Base-by-base conservation (phyloP, 1,284 basidiomycete genomes). In the Fomitopsis palustris region DNA sequence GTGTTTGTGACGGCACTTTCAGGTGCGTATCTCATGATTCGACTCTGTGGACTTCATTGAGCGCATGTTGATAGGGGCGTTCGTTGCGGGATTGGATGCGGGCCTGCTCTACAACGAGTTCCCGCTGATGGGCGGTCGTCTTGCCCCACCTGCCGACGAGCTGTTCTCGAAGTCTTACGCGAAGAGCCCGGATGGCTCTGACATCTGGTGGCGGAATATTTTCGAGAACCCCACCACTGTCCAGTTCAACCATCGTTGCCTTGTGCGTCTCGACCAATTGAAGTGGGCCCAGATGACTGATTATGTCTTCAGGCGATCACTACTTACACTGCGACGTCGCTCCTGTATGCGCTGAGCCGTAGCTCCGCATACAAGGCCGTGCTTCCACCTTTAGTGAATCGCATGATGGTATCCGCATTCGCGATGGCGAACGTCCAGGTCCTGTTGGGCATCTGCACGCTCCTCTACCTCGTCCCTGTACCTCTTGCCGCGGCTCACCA, bases 161-260 rank as follows among this genome's bases (percentile, higher is more conserved):
- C 82, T 99, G 23, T 85, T 97, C 70, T 86, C 91, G 41, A 71
- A 81, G 23, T 79, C 79, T n/a, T 97, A 94, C 73, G 84, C 88
- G 10, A 85, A 86, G 74, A 81, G 71, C 39, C 67, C 74, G 0
- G 90, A 93, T 70, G 78, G 82, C 63, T 85, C 84, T 4, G 93
- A 96, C 69, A 70, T 85, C 16, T 95, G 90, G 87, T 93, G 94
- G 90, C 81, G 96, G 60, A 99, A 98, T 74, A 79, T 98, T 54
- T 86, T 97, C 62, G 96, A 98, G 75, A 99, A 99, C 72, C 97
- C 97, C 4, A 96, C 93, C 9, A 98, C 97, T 0, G 96, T 96
- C 9, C 97, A 99, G 74, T 96, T 98, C 68, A 86, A 99, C 71
- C 97, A 99, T 74, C 88, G 97, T 39, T 80, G 95, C 49, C 81